Conservation (phyloP, 106 monocot genomes). For the Dioscorea dumetorum region DNA sequence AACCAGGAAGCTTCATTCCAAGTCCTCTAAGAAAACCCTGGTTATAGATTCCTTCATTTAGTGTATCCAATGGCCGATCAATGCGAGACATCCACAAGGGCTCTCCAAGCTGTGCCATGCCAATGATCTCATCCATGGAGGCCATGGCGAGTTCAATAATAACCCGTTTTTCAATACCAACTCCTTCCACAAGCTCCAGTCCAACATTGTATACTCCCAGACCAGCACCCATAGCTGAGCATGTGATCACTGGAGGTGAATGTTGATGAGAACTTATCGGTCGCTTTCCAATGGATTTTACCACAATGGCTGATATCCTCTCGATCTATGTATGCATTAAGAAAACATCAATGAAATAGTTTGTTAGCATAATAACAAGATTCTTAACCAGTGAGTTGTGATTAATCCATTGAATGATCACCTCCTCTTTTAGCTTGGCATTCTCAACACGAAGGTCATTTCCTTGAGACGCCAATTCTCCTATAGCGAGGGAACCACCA, state of each 20-base stretch:
- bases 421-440: slow-evolving; percentile 79
- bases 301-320: slow-evolving; percentile 76
- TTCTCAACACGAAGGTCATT: slow-evolving; percentile 85
- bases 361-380: not conserved
- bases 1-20: slow-evolving; percentile 47
- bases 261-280: slow-evolving; percentile 52
- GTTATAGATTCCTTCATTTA: slow-evolving; percentile 74
- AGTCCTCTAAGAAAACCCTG: slow-evolving; percentile 63
- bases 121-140: slow-evolving; percentile 87
- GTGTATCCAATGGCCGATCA: slow-evolving; percentile 24
- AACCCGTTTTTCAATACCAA: slow-evolving; percentile 55
- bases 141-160: slow-evolving; percentile 81
- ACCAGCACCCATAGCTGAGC: slow-evolving; percentile 32
- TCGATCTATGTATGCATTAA: slow-evolving; percentile 41
- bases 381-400: no score
- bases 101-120: slow-evolving; percentile 78
- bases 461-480: slow-evolving; percentile 95
- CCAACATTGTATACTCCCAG: slow-evolving; percentile 8
- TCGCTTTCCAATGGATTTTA: slow-evolving; percentile 56
- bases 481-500: slow-evolving; percentile 72
- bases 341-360: not conserved
- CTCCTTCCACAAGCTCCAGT: slow-evolving; percentile 30
- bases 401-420: not conserved
- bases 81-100: slow-evolving; percentile 52
- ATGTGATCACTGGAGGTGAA: slow-evolving; percentile 20